Conservation (phyloP, 805 yeast species). For the Scheffersomyces lignosus region DNA sequence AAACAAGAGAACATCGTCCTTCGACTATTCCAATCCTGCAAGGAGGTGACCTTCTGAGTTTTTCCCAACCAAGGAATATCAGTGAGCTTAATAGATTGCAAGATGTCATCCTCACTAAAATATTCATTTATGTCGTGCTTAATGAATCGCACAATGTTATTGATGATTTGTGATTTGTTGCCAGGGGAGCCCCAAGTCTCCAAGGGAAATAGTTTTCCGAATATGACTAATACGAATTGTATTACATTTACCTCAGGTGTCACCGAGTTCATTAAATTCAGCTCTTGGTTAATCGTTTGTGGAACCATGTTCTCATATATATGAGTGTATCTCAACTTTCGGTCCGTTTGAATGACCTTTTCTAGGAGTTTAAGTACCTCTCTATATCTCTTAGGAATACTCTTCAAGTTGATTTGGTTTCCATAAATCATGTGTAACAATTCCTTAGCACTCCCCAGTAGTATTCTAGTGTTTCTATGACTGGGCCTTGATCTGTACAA, state of each 20-base stretch:
- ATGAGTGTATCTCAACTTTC: slow-evolving; percentile 29
- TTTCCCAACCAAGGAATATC: slow-evolving; percentile 59
- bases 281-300: slow-evolving; percentile 3
- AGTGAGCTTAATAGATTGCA: slow-evolving; percentile 36
- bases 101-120: slow-evolving; percentile 29
- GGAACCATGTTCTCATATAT: slow-evolving; percentile 37
- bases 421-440: slow-evolving; percentile 9
- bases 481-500: slow-evolving; percentile 17
- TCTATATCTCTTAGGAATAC: slow-evolving; percentile 19
- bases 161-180: slow-evolving; percentile 46
- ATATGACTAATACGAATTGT: slow-evolving; percentile 40
- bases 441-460: slow-evolving; percentile 13
- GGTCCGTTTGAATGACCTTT: slow-evolving; percentile 33
- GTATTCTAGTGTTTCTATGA: slow-evolving; percentile 15
- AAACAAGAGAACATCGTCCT: slow-evolving; percentile 39
- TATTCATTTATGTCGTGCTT: slow-evolving; percentile 35
- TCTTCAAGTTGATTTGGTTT: slow-evolving; percentile 8
- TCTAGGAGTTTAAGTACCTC: slow-evolving; percentile 16
- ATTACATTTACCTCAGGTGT: slow-evolving; percentile 36
- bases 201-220: slow-evolving; percentile 51
- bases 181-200: slow-evolving; percentile 51
- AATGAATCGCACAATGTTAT: slow-evolving; percentile 38
- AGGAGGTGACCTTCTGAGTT: slow-evolving; percentile 23
- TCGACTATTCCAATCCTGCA: slow-evolving; percentile 43
- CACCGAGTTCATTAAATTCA: slow-evolving; percentile 32